Conservation (phyloP, 805 yeast species). For the Candida anglica region DNA sequence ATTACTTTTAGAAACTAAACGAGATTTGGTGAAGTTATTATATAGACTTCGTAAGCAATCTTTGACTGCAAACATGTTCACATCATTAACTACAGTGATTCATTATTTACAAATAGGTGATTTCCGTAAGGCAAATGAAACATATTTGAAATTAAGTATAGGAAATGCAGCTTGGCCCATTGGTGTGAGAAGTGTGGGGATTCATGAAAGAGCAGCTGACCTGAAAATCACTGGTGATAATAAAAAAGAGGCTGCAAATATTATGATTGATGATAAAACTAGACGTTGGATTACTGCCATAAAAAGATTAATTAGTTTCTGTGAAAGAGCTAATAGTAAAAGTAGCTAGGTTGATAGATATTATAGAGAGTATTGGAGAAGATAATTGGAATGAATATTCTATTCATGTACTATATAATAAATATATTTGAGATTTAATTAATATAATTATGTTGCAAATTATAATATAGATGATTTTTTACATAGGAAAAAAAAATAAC, state of each 20-base stretch:
- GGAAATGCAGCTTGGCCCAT: slow-evolving; percentile 94
- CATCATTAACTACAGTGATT: slow-evolving; percentile 56
- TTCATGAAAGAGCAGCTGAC: slow-evolving; percentile 69
- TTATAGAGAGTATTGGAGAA: too few relatives aligned
- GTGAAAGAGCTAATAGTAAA: slow-evolving; percentile 34
- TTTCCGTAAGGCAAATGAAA: slow-evolving; percentile 54
- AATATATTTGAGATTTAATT: too few relatives aligned
- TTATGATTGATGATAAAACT: slow-evolving; percentile 74
- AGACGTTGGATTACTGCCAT: slow-evolving; percentile 73
- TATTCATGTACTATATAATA: too few relatives aligned
- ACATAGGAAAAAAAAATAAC: too few relatives aligned
- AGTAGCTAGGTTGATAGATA: too few relatives aligned
- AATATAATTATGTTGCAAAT: too few relatives aligned
- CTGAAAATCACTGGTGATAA: slow-evolving; percentile 50
- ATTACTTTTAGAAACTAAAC: slow-evolving; percentile 28
- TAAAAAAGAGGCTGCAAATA: slow-evolving; percentile 50
- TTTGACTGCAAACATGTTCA: slow-evolving; percentile 43
- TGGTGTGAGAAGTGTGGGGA: slow-evolving; percentile 75
- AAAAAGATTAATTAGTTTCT: slow-evolving; percentile 66
- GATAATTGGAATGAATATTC: too few relatives aligned
- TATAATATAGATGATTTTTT: too few relatives aligned
- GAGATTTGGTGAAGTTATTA: slow-evolving; percentile 49
- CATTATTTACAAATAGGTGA: slow-evolving; percentile 55
- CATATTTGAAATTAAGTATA: slow-evolving; percentile 70
- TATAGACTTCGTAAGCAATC: slow-evolving; percentile 30